Evolutionary conservation across 257 asterid species (phyloP), one percentile per base, ranked within the genome.

Genomic region (Cordia subcordata): DNA sequence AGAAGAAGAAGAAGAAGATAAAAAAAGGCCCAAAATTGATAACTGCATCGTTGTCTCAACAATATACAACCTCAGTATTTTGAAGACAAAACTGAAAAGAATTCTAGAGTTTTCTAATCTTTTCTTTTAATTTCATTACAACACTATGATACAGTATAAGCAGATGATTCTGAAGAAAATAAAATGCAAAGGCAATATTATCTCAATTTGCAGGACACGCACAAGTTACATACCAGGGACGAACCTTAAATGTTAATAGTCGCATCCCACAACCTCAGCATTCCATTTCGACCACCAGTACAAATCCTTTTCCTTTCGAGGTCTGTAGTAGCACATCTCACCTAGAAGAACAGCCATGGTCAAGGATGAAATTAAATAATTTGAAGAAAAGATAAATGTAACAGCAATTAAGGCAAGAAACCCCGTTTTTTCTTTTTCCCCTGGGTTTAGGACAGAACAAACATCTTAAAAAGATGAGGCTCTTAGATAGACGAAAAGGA

Each of bases 221-320:
- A 40, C 17, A 37, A 44, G 20, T 20, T n/a, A 9, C 21, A 14
- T 18, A 51, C 27, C 4, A 9, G 53, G 56, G 16, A 50, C 22
- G 15, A 46, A n/a, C 13, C 19, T 77, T 63, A 92, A 63, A 88
- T 86, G 82, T 86, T 92, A 62, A 88, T 88, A 32, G 97, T 92
- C 39, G 99, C 99, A 71, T 92, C 99, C 97, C 99, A 92, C 77
- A 92, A 68, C 83, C 99, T 69, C 72, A 92, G 89, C 88, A 81
- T 39, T 63, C 99, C 97, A 58, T 88, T 88, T 35, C 96, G 94
- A 12, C 96, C 96, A 53, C 99, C 99, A 0, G 80, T 82, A 58
- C 96, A 88, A 21, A 92, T 86, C 73, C 96, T 79, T 83, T 92
- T 92, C 78, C 93, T 88, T 69, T 92, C 99, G 39, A 92, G 87